Conservation (phyloP, 2,329 filamentous ascomycete species). For the Fusarium succisae region DNA sequence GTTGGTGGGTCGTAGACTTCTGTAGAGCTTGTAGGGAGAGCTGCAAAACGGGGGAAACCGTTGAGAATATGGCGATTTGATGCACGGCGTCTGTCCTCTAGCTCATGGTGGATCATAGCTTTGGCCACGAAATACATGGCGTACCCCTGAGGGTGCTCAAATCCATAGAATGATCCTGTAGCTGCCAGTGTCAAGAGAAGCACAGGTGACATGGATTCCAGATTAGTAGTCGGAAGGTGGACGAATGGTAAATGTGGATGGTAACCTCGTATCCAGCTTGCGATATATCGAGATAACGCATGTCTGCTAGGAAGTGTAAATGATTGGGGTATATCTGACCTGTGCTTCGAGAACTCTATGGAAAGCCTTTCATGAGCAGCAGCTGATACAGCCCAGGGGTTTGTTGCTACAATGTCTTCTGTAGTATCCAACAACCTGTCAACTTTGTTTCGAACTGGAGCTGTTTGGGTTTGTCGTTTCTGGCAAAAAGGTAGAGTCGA, state of each 20-base stretch:
- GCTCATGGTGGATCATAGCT: background rate
- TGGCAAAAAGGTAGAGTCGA: background rate
- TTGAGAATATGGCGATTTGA: background rate
- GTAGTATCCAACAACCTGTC: background rate
- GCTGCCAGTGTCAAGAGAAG: background rate
- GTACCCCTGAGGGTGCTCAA: background rate
- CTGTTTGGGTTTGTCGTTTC: background rate
- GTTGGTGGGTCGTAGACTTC: background rate
- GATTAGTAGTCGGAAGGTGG: conserved; percentile 1
- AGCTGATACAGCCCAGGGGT: background rate
- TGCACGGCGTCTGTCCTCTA: background rate
- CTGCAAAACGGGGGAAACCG: background rate
- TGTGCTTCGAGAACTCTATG: background rate
- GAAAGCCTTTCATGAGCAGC: background rate
- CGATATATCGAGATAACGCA: conserved; percentile 16
- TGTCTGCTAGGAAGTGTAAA: conserved; percentile 13
- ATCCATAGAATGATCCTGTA: background rate
- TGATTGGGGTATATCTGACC: background rate
- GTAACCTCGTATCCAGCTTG: conserved; percentile 20
- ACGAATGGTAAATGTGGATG: conserved; percentile 22
- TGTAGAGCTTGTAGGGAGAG: background rate
- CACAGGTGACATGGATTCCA: background rate
- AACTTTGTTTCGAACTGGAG: background rate
- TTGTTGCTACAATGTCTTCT: background rate
- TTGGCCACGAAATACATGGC: background rate